Base-by-base conservation (phyloP, 2,329 filamentous ascomycete species). In the Exophiala oligosperma region DNA sequence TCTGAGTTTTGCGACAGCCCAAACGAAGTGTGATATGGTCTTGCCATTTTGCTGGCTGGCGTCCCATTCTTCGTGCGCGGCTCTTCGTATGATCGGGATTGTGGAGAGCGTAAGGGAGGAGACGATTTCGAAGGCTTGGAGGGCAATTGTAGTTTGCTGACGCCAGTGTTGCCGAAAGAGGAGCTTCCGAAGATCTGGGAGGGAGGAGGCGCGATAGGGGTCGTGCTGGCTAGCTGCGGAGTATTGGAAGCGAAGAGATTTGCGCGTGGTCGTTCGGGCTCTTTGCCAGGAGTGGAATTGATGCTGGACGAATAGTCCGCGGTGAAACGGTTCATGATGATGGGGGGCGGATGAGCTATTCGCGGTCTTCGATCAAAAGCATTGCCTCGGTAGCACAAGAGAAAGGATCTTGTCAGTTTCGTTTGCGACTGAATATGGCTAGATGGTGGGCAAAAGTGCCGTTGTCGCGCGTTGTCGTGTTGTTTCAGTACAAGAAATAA, bases 131-230 rank as follows among this genome's bases (percentile, higher is more conserved):
- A 73, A 69, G 58, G 73, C 72, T 57, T 72, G 69, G 46, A 68
- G 70, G 17, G 17, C 17, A 63, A 76, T 72, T 23, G 75, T 61
- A 43, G 71, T 70, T 61, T 77, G 60, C 38, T 71, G 66, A 61
- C 73, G 70, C 57, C 69, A 60, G 60, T 67, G 17, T 17, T 17
- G 26, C 72, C 73, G 56, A 79, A 70, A 60, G 78, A 77, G 14
- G 83, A 82, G 69, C 77, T 81, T 52, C 79, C 79, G 63, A 83
- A 80, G 21, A 80, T 66, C 44, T 76, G 76, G 5, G 78, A 77
- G 28, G 81, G 79, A 48, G 81, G 81, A 44, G 76, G 76, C 2
- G 79, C 82, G 56, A 77, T 76, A 32, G 83, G 83, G 23, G 82
- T 84, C 54, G 65, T 67, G 47, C 65, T 67, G 4, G 62, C 60